phyloP scores from a whole-genome alignment of 441 rosid genomes.

The Sinapis alba region DNA sequence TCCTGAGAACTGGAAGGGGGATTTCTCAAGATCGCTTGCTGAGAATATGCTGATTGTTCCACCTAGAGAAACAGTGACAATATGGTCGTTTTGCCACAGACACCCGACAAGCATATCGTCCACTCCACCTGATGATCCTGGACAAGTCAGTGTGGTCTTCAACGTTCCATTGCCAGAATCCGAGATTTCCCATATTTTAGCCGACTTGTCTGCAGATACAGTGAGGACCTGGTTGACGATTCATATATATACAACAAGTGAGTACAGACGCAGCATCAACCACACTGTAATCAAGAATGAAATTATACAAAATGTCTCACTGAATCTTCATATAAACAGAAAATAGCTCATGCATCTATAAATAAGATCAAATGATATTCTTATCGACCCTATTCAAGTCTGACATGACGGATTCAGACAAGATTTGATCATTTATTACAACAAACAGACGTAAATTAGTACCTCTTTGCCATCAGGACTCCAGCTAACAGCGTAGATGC shows the following conservation, averaged over 20 bases:
- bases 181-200: slow-evolving; percentile 88
- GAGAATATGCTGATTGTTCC: slow-evolving; percentile 80
- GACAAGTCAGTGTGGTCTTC: slow-evolving; percentile 64
- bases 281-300: background rate
- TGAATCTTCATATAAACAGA: background rate
- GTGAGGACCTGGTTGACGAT: slow-evolving; percentile 68
- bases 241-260: slow-evolving; percentile 26
- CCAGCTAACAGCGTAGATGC: slow-evolving; percentile 93
- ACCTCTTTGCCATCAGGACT: slow-evolving; percentile 94
- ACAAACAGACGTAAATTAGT: slow-evolving; percentile 9
- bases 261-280: background rate
- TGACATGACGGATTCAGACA: background rate
- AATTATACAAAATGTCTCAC: background rate
- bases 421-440: background rate
- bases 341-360: background rate
- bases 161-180: slow-evolving; percentile 70
- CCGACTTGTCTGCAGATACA: slow-evolving; percentile 96
- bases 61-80: slow-evolving; percentile 91
- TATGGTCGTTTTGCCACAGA: slow-evolving; percentile 88
- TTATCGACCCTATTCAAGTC: background rate
- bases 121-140: slow-evolving; percentile 76
- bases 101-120: slow-evolving; percentile 97
- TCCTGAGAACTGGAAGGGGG: slow-evolving; percentile 73
- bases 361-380: background rate
- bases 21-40: slow-evolving; percentile 73